Base-by-base conservation (phyloP, 1,139 yeast genomes). In the Kazachstania sp. region DNA sequence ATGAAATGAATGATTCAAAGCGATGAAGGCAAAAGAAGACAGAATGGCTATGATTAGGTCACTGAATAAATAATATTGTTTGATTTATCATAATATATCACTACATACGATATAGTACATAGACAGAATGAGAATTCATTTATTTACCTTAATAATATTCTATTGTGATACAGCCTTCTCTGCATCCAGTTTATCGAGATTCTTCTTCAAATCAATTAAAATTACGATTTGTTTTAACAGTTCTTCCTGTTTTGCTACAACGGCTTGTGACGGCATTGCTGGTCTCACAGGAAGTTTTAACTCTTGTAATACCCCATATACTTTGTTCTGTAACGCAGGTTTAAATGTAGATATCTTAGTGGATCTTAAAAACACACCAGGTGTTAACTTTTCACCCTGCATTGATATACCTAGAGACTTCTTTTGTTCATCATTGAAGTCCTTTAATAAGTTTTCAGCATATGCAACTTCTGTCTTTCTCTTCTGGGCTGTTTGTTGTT, bases 331-430 rank as follows among this genome's bases (percentile, higher is more conserved):
- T 6, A 86, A 78, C 1, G 92, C 74, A 12, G 85, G 85, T 55
- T 81, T 81, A 57, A 75, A 77, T 1, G 80, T 69, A 3, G 81
- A 70, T 26, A 81, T 67, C 58, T 78, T 80, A 9, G 85, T 71
- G 0, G 97, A 86, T 52, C 98, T 75, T 49, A 92, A 70, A 42
- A 74, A 78, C 1, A 87, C 97, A 18, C 67, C 66, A 1, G 73
- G 69, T 2, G 79, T 77, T 15, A 86, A 69, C 55, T 83, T 81
- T 49, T 90, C 97, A 15, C 79, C 77, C 65, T 87, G 96, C 56
- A 84, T 84, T 47, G 81, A 73, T 39, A 94, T 75, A 13, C 98
- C 98, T 59, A 83, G 85, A 0, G 90, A 83, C 48, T 82, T 86
- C 64, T 87, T 92, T 58, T 88, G 96, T 58, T 86, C 83, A 30